These are phyloP conservation scores for Talaromyces proteolyticus DNA, from an alignment of 495 filamentous ascomycete genomes.

Conservation along the genomic window DNA sequence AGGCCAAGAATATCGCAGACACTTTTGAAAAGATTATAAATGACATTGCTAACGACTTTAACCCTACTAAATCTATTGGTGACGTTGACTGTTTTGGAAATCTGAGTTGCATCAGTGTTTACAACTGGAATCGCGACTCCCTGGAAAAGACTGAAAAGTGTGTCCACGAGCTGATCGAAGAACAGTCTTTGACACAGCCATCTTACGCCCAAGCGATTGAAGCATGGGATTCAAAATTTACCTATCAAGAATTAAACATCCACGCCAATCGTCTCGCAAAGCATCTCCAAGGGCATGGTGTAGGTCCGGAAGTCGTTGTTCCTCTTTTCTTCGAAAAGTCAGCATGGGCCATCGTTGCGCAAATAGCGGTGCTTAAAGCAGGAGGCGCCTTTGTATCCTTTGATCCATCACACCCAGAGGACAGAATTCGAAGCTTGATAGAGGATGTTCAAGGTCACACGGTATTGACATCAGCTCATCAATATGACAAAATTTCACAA, in stretches of 20 bases:
- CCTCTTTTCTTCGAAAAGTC: constrained; percentile 55
- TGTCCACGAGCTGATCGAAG: constrained; percentile 42
- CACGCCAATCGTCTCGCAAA: constrained; percentile 28
- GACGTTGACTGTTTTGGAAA: constrained; percentile 27
- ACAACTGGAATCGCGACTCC: constrained; percentile 28
- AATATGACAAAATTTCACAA: constrained; percentile 22
- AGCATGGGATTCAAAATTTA: constrained; percentile 45
- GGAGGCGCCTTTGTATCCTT: constrained; percentile 55
- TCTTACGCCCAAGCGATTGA: constrained; percentile 28
- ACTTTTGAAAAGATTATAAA: constrained; percentile 27
- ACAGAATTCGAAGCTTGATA: constrained; percentile 48
- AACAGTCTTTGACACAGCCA: constrained; percentile 26
- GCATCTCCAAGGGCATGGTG: constrained; percentile 32
- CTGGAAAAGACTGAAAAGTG: constrained; percentile 31
- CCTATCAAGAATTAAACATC: constrained; percentile 36
- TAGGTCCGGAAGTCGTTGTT: constrained; percentile 38
- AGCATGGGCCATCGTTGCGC: constrained; percentile 45
- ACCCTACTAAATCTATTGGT: constrained; percentile 18
- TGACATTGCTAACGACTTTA: constrained; percentile 26
- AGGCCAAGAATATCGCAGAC: constrained; percentile 32
- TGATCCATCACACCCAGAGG: constrained; percentile 50
- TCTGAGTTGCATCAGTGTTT: constrained; percentile 20
- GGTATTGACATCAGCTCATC: constrained; percentile 29
- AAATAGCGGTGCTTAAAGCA: constrained; percentile 51
- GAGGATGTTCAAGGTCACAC: constrained; percentile 35